phyloP scores from a whole-genome alignment of 2,329 filamentous ascomycete species.

The Aphanoascus verrucosus region DNA sequence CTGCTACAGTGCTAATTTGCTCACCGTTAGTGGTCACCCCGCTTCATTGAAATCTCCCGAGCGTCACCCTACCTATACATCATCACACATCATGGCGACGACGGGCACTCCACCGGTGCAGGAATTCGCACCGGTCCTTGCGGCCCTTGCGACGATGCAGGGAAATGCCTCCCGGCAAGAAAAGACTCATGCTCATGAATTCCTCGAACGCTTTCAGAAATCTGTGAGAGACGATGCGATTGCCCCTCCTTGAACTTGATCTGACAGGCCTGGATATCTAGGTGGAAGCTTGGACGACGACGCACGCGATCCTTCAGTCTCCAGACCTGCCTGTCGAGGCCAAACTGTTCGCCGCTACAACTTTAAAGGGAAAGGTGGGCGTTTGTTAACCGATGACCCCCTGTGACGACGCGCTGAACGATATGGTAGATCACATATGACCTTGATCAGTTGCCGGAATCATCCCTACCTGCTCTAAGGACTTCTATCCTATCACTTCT shows the following conservation, averaged over 20 bases:
- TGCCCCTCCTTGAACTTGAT: slow-evolving; percentile 7
- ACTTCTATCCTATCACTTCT: slow-evolving; percentile 74
- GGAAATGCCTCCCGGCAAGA: slow-evolving; percentile 67
- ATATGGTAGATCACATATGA: slow-evolving; percentile 79
- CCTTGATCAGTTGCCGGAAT: slow-evolving; percentile 71
- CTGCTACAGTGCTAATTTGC: slow-evolving; percentile 6
- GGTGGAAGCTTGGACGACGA: slow-evolving; percentile 84
- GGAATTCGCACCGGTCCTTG: slow-evolving; percentile 73
- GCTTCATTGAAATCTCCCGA: slow-evolving; percentile 6
- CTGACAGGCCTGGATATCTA: slow-evolving; percentile 29
- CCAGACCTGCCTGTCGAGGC: slow-evolving; percentile 65
- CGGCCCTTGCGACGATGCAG: slow-evolving; percentile 83
- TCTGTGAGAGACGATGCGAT: slow-evolving; percentile 52
- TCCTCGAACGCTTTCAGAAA: slow-evolving; percentile 92
- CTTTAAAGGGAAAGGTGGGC: slow-evolving; percentile 89
- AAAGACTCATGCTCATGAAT: slow-evolving; percentile 86
- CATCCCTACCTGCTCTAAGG: slow-evolving; percentile 65
- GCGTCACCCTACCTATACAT: neutral
- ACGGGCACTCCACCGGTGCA: slow-evolving; percentile 51
- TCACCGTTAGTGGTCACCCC: slow-evolving; percentile 7
- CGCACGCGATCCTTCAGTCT: slow-evolving; percentile 76
- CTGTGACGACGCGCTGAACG: slow-evolving; percentile 2
- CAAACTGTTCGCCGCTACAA: slow-evolving; percentile 91
- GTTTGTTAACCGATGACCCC: slow-evolving; percentile 2
- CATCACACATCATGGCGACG: slow-evolving; percentile 50